phyloP scores from a whole-genome alignment of 176 grass and related monocot genomes.

The Poa pratensis region DNA sequence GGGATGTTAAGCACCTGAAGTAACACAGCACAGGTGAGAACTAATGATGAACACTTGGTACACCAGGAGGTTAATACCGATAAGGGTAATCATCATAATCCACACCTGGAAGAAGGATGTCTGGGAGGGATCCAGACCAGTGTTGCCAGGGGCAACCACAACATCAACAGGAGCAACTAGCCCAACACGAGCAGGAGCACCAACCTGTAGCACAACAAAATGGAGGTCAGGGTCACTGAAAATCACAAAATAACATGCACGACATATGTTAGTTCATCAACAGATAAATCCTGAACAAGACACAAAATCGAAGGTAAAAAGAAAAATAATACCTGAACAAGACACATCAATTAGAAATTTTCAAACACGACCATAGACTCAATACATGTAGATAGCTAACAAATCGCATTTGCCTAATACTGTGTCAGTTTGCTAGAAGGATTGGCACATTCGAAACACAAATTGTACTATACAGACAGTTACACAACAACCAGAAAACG shows the following conservation, averaged over 20 bases:
- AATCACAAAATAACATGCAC: not conserved
- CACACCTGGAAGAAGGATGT: conserved; percentile 90
- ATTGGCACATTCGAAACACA: not conserved
- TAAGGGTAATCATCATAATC: not conserved
- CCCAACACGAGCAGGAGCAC: conserved; percentile 88
- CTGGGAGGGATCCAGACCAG: conserved; percentile 88
- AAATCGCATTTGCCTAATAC: too few species aligned
- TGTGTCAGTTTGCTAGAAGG: not conserved
- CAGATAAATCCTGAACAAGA: not conserved
- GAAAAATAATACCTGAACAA: too few species aligned
- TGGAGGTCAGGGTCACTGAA: not conserved
- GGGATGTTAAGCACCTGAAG: conserved; percentile 86
- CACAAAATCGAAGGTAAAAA: not conserved
- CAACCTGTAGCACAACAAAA: conserved; percentile 53
- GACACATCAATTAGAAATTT: too few species aligned
- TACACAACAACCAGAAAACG: too few species aligned
- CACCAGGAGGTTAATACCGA: too few species aligned
- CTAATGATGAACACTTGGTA: not conserved
- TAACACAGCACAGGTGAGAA: not conserved
- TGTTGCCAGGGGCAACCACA: conserved; percentile 83
- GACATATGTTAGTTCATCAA: too few species aligned
- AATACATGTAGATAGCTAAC: too few species aligned
- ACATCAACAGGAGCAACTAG: conserved; percentile 86
- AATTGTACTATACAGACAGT: not conserved
- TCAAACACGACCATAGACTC: too few species aligned